phyloP scores from a whole-genome alignment of 2,329 filamentous ascomycete species.

The Corinectria fuckeliana region DNA sequence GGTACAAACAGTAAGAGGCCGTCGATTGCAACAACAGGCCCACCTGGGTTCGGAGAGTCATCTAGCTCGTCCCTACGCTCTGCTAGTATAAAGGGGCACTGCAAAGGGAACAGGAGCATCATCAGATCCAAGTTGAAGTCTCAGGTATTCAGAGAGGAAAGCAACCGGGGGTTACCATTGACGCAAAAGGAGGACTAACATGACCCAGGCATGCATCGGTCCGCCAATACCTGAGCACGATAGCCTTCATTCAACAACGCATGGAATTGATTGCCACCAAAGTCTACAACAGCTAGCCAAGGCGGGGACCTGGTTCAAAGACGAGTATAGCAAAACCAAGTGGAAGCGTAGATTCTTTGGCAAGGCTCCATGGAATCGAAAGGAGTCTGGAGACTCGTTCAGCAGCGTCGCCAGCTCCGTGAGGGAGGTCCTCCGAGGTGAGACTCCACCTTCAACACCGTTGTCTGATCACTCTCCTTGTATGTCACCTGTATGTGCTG shows the following conservation, averaged over 20 bases:
- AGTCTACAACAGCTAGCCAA: constrained; percentile 31
- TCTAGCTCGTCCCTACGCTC: not conserved
- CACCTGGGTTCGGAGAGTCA: not conserved
- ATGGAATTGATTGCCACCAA: constrained; percentile 22
- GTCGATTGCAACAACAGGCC: not conserved
- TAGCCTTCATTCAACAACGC: constrained; percentile 8
- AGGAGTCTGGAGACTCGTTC: constrained; percentile 46
- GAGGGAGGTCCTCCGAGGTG: constrained; percentile 47
- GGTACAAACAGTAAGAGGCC: not conserved
- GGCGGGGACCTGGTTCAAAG: constrained; percentile 40
- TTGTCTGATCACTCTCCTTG: constrained; percentile 23
- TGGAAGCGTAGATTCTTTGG: constrained; percentile 49
- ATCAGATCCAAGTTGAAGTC: constrained; percentile 33
- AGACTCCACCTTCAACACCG: constrained; percentile 43
- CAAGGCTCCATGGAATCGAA: constrained; percentile 49
- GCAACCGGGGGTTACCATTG: not conserved
- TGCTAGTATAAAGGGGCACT: constrained; percentile 13
- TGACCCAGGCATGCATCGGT: constrained; percentile 5
- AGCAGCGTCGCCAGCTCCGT: constrained; percentile 52
- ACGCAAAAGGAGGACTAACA: constrained; percentile 4
- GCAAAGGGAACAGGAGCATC: constrained; percentile 34
- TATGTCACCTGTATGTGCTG: constrained; percentile 1
- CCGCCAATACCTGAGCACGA: constrained; percentile 28
- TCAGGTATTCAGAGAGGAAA: constrained; percentile 24
- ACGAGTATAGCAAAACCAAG: constrained; percentile 39